Conservation (phyloP, 2,329 filamentous ascomycete species). For the Mycosphaerelloides madeirae region DNA sequence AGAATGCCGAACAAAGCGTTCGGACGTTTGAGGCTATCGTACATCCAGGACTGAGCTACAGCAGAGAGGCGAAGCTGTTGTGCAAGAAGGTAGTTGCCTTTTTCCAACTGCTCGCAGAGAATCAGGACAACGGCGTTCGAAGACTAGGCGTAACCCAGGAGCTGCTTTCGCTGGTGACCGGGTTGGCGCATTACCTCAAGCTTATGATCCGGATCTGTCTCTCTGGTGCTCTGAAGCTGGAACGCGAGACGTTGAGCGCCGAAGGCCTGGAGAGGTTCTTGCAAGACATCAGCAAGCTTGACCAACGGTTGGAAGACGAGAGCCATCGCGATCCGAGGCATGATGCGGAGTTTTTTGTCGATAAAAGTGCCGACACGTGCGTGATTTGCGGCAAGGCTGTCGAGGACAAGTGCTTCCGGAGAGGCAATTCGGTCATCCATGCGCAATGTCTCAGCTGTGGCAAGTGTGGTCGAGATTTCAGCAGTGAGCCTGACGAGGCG, state of each 20-base stretch:
- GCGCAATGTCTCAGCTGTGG: constrained; percentile 66
- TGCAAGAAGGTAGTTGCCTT: constrained; percentile 99
- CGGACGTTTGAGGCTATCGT: constrained; percentile 31
- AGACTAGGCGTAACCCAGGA: constrained; percentile 97
- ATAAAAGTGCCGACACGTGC: constrained; percentile 66
- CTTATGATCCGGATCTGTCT: constrained; percentile 94
- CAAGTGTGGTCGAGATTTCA: constrained; percentile 70
- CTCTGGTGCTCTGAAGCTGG: constrained; percentile 84
- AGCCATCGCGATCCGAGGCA: constrained; percentile 44
- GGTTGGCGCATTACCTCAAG: constrained; percentile 94
- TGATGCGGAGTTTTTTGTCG: constrained; percentile 41
- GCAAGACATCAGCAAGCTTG: constrained; percentile 77
- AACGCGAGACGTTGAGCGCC: constrained; percentile 71
- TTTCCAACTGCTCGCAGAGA: constrained; percentile 90
- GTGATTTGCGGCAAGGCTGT: constrained; percentile 76
- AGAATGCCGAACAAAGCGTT: constrained; percentile 22
- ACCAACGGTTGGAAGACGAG: constrained; percentile 68
- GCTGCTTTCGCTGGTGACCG: constrained; percentile 92
- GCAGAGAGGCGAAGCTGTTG: constrained; percentile 93
- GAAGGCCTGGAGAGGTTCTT: constrained; percentile 79
- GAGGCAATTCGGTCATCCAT: constrained; percentile 76
- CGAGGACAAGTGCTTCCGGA: constrained; percentile 84
- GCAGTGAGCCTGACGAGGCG: constrained; percentile 63
- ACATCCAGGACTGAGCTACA: constrained; percentile 72
- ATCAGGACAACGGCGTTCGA: constrained; percentile 81